phyloP scores from a whole-genome alignment of 345 rosid genomes.

The Acer yangbiense region DNA sequence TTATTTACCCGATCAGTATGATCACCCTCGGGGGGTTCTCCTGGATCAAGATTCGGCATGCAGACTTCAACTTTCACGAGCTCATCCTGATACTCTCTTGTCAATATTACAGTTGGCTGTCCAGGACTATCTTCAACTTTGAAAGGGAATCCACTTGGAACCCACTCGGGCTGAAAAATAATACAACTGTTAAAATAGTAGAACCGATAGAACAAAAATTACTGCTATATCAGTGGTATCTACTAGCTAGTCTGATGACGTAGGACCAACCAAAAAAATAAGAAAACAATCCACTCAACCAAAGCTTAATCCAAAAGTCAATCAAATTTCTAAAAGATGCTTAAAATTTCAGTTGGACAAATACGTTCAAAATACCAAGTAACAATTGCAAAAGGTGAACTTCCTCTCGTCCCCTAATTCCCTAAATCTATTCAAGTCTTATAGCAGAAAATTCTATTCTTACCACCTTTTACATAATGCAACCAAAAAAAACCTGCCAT shows the following conservation, averaged over 20 bases:
- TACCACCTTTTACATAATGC: too few relatives aligned
- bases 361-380: background rate
- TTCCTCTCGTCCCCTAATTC: too few relatives aligned
- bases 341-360: background rate
- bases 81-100: conserved; percentile 74
- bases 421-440: too few relatives aligned
- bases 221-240: background rate
- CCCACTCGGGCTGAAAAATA: background rate
- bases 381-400: background rate
- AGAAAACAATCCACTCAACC: background rate
- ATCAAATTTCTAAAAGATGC: background rate
- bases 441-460: too few relatives aligned
- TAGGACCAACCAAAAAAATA: background rate
- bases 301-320: background rate
- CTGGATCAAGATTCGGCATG: conserved; percentile 83
- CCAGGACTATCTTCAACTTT: conserved; percentile 77
- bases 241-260: too few relatives aligned
- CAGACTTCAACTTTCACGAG: conserved; percentile 68
- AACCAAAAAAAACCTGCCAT: too few relatives aligned
- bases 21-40: conserved; percentile 42
- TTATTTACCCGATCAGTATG: conserved; percentile 34
- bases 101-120: conserved; percentile 52
- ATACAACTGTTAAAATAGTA: background rate
- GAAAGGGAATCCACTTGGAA: conserved; percentile 74
- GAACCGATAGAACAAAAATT: background rate